Evolutionary conservation across 495 filamentous ascomycete genomes (phyloP).

Genomic region (Penicillium desertorum): DNA sequence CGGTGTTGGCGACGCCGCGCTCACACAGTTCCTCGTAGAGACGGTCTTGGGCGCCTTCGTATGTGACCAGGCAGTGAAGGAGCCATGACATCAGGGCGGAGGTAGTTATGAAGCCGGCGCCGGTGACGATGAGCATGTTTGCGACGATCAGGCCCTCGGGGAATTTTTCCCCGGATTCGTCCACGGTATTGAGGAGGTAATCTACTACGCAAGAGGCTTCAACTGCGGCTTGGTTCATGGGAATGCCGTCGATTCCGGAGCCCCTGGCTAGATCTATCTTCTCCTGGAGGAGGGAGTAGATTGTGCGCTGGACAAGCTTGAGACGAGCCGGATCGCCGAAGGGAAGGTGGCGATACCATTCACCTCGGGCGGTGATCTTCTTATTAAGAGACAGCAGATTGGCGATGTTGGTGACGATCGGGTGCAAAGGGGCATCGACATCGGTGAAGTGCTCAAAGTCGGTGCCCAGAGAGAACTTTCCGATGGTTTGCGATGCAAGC

Average conservation of each 20-base stretch:
- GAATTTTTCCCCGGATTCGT: slow-evolving; percentile 53
- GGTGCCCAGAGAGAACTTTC: slow-evolving; percentile 45
- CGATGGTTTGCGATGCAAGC: slow-evolving; percentile 50
- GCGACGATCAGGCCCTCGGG: slow-evolving; percentile 37
- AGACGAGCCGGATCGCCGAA: slow-evolving; percentile 51
- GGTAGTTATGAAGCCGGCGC: slow-evolving; percentile 60
- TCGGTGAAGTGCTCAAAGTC: slow-evolving; percentile 51
- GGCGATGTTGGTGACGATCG: slow-evolving; percentile 39
- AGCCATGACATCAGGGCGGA: slow-evolving; percentile 53
- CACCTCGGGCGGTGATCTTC: slow-evolving; percentile 43
- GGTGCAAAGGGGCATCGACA: slow-evolving; percentile 40
- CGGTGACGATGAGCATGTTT: slow-evolving; percentile 36
- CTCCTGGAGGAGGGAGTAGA: slow-evolving; percentile 28
- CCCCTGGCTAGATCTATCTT: slow-evolving; percentile 24
- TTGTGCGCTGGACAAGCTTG: slow-evolving; percentile 23
- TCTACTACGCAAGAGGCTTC: slow-evolving; percentile 48
- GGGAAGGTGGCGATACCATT: slow-evolving; percentile 52
- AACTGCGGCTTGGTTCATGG: slow-evolving; percentile 48
- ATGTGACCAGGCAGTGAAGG: slow-evolving; percentile 50
- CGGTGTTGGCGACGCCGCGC: slow-evolving; percentile 32
- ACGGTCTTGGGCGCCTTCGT: slow-evolving; percentile 51
- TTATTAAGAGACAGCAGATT: slow-evolving; percentile 49
- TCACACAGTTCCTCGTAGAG: slow-evolving; percentile 54
- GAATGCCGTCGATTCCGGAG: slow-evolving; percentile 32
- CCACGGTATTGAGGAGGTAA: slow-evolving; percentile 45